Conservation (phyloP, 768 basidiomycete genomes). For the Tricholoma hemisulphureum region DNA sequence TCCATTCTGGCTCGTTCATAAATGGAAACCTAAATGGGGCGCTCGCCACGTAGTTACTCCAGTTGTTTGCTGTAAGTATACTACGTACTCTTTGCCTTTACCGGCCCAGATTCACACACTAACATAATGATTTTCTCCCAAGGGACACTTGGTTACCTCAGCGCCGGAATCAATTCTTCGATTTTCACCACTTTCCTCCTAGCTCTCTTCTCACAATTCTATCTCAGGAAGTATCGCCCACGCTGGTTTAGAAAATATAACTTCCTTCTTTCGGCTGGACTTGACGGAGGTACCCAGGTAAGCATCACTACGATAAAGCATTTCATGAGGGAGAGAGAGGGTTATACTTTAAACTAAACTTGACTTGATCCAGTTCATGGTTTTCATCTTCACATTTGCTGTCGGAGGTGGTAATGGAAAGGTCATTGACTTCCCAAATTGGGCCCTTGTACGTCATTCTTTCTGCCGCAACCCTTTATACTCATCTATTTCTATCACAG, state of each 20-base stretch:
- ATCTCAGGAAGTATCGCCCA: conserved; percentile 40
- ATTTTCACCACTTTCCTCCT: conserved; percentile 47
- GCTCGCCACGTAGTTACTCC: conserved; percentile 52
- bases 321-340: too few relatives aligned
- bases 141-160: conserved; percentile 48
- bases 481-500: conserved; percentile 7
- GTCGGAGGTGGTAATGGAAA: conserved; percentile 28
- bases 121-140: too few relatives aligned
- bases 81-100: too few relatives aligned
- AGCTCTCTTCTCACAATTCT: conserved; percentile 48
- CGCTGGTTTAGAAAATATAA: conserved; percentile 51
- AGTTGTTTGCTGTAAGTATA: conserved; percentile 41
- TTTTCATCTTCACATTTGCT: conserved; percentile 31
- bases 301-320: too few relatives aligned
- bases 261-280: conserved; percentile 50
- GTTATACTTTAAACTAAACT: neutral
- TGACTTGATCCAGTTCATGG: conserved; percentile 28
- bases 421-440: conserved; percentile 19
- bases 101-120: too few relatives aligned
- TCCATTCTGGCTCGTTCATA: conserved; percentile 53
- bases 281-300: conserved; percentile 45
- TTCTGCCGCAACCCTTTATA: neutral
- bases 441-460: conserved; percentile 21
- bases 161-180: conserved; percentile 58
- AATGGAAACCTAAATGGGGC: conserved; percentile 44